These are phyloP conservation scores for Candida sp. DNA, from an alignment of 1,139 yeast genomes.

Conservation along the genomic window DNA sequence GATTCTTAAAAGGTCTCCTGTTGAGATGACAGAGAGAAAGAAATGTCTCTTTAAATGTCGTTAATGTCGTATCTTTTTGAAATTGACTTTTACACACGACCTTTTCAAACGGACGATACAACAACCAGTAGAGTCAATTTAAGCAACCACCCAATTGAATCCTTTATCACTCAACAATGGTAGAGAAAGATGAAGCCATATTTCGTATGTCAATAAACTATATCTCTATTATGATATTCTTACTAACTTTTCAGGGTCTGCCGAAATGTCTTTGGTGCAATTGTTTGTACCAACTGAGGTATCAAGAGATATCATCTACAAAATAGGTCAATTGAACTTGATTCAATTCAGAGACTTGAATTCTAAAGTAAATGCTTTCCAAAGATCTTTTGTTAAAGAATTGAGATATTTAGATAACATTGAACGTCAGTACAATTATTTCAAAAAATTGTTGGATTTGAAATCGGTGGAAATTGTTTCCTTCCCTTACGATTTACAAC, in stretches of 20 bases:
- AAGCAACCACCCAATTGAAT: too few species aligned
- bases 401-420: conserved; percentile 65
- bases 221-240: neutral
- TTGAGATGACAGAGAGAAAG: too few species aligned
- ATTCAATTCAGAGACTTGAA: conserved; percentile 73
- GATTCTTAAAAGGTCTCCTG: too few species aligned
- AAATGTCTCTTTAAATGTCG: too few species aligned
- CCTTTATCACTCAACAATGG: conserved; percentile 5
- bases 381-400: conserved; percentile 68
- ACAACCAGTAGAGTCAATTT: neutral
- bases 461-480: conserved; percentile 43
- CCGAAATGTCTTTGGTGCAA: conserved; percentile 78
- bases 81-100: neutral
- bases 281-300: conserved; percentile 72
- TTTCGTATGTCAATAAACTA: conserved; percentile 46
- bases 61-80: too few species aligned
- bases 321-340: conserved; percentile 60
- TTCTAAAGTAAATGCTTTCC: conserved; percentile 64
- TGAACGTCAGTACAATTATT: conserved; percentile 58
- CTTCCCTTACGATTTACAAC: conserved; percentile 41
- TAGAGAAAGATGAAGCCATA: conserved; percentile 58
- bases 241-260: conserved; percentile 46
- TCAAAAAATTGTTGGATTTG: conserved; percentile 46
- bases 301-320: conserved; percentile 60
- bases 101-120: neutral